phyloP scores from a whole-genome alignment of 2,329 filamentous ascomycete species.

The Exophiala xenobiotica region DNA sequence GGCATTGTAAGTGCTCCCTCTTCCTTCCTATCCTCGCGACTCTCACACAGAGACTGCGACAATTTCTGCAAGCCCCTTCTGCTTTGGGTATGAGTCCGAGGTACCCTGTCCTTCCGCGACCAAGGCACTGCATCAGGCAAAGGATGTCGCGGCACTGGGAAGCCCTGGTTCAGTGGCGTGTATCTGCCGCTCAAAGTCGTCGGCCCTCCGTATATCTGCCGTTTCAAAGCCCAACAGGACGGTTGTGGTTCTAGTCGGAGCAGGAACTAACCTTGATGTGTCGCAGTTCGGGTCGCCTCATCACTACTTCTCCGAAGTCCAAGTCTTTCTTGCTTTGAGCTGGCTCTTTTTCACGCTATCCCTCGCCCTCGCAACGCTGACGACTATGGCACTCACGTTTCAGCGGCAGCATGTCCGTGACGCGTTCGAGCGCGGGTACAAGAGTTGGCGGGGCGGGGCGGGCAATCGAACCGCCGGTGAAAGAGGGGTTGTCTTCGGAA shows the following conservation, averaged over 20 bases:
- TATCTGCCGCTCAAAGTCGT: no score
- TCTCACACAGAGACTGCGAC: not conserved
- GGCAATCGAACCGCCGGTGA: conserved; percentile 22
- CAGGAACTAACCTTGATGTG: not conserved
- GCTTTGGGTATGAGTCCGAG: no score
- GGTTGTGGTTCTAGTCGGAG: no score
- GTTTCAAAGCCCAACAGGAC: no score
- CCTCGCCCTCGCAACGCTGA: conserved; percentile 18
- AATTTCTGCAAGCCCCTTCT: no score
- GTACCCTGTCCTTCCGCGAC: no score
- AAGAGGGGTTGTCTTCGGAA: conserved; percentile 21
- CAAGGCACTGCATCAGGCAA: no score
- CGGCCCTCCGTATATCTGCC: no score
- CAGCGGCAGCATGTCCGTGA: conserved; percentile 23
- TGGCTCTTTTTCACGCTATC: conserved; percentile 25
- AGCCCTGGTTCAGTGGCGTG: no score
- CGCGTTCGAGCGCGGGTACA: conserved; percentile 25
- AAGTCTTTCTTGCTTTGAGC: conserved; percentile 22
- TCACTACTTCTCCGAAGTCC: conserved; percentile 19
- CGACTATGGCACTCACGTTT: conserved; percentile 18
- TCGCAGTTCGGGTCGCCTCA: conserved; percentile 13
- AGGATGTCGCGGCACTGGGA: no score
- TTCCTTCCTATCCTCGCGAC: not conserved
- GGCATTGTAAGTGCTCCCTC: conserved; percentile 8
- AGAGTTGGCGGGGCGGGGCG: conserved; percentile 21